Evolutionary conservation across 192 early-diverging fungal species (phyloP).

Genomic region (Neocallimastix lanati): DNA sequence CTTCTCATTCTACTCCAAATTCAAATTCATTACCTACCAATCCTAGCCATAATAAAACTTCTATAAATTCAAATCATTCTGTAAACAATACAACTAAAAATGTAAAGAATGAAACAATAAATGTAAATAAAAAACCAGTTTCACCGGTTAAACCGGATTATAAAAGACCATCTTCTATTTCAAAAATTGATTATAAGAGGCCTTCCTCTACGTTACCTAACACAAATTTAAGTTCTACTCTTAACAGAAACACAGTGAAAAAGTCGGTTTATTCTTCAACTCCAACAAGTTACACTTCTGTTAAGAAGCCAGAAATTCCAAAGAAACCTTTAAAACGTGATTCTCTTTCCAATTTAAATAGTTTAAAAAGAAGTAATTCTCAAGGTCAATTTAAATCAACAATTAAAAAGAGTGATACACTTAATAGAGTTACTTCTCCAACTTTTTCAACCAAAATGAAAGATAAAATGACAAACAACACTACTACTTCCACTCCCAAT

Average conservation of each 20-base stretch:
- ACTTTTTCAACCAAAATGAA: background rate
- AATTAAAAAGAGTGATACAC: background rate
- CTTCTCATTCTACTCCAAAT: background rate
- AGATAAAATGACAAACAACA: too few relatives aligned
- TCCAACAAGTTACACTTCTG: background rate
- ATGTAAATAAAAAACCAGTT: background rate
- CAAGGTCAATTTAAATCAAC: background rate
- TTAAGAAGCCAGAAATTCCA: background rate
- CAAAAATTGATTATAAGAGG: background rate
- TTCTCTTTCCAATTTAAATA: background rate
- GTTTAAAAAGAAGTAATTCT: background rate
- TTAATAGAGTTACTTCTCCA: background rate
- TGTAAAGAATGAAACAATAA: background rate
- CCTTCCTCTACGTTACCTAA: background rate
- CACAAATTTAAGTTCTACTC: background rate
- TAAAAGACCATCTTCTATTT: background rate
- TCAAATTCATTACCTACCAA: background rate
- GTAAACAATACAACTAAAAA: background rate
- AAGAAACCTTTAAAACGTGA: background rate
- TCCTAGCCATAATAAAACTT: background rate
- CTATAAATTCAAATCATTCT: too few relatives aligned
- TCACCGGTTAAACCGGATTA: background rate
- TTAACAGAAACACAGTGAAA: background rate
- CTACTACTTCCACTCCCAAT: too few relatives aligned
- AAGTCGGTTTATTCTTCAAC: background rate